phyloP scores from a whole-genome alignment of 805 yeast species.

The Schizosaccharomyces cryophilus region DNA sequence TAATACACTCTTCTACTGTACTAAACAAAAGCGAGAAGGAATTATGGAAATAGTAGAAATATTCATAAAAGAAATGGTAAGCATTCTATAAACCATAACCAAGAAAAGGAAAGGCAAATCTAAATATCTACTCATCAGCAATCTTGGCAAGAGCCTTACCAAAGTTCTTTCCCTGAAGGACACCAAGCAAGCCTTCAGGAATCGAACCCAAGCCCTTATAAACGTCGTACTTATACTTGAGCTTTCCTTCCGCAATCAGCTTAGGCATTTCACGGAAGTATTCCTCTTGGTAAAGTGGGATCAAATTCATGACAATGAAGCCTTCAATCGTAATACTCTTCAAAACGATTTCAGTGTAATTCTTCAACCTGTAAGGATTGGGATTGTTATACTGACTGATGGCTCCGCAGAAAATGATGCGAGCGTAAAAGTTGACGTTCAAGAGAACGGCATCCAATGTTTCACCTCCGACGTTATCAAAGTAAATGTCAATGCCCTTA shows the following conservation, averaged over 20 bases:
- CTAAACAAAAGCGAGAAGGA: too few relatives aligned
- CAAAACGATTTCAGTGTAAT: constrained; percentile 22
- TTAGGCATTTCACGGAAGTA: constrained; percentile 3
- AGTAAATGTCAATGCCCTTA: constrained; percentile 27
- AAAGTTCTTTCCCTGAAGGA: constrained; percentile 9
- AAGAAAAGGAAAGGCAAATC: too few relatives aligned
- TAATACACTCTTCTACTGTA: too few relatives aligned
- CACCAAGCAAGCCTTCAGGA: constrained; percentile 6
- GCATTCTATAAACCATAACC: too few relatives aligned
- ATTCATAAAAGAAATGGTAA: too few relatives aligned
- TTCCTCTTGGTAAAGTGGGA: constrained; percentile 12
- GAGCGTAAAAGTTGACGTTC: constrained; percentile 15
- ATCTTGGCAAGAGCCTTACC: constrained; percentile 9
- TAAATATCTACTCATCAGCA: constrained; percentile 1
- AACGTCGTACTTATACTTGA: constrained; percentile 6
- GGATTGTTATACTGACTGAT: constrained; percentile 32
- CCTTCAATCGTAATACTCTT: constrained; percentile 31
- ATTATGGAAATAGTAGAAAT: too few relatives aligned
- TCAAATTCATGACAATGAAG: constrained; percentile 22
- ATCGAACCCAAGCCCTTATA: constrained; percentile 7
- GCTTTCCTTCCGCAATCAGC: constrained; percentile 4
- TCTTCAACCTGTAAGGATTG: constrained; percentile 15
- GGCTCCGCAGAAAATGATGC: constrained; percentile 36
- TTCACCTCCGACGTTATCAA: constrained; percentile 39
- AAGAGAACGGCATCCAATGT: constrained; percentile 23